Evolutionary conservation across 2,329 filamentous ascomycete genomes (phyloP).

Genomic region (Colletotrichum sp.): DNA sequence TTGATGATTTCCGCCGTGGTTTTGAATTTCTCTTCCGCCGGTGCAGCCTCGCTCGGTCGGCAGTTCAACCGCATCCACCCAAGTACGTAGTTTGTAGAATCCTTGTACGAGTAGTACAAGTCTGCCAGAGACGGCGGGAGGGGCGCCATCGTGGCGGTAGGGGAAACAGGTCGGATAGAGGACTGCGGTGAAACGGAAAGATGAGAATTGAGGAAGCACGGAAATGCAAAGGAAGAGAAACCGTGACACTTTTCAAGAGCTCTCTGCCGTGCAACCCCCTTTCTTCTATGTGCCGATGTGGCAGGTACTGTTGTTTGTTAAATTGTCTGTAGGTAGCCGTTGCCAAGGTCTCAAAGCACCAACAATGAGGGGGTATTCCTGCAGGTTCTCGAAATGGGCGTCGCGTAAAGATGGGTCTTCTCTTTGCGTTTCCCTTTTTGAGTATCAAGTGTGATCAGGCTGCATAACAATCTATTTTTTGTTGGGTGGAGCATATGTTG

Average conservation of each 20-base stretch:
- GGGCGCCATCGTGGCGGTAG: not conserved
- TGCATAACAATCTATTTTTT: not conserved
- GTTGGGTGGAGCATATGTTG: not conserved
- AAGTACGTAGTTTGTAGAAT: not conserved
- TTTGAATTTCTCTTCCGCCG: not conserved
- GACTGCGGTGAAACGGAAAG: not conserved
- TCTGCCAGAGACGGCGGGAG: not conserved
- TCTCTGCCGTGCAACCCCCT: not conserved
- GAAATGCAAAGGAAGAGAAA: accelerated
- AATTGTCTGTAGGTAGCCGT: not conserved
- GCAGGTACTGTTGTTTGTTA: not conserved
- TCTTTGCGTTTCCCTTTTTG: not conserved
- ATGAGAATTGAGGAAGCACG: not conserved
- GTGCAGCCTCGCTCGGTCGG: not conserved
- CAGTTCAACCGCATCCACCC: not conserved
- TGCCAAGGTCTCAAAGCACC: not conserved
- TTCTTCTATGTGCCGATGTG: not conserved
- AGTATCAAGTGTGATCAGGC: not conserved
- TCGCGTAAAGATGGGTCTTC: not conserved
- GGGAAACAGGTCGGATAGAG: not conserved
- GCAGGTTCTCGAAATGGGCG: not conserved
- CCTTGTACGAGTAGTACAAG: not conserved
- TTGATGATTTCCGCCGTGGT: not conserved
- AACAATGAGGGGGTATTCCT: not conserved
- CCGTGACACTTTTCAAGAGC: not conserved